These are phyloP conservation scores for Marasmius oreades DNA, from an alignment of 1,284 basidiomycete genomes.

Conservation along the genomic window DNA sequence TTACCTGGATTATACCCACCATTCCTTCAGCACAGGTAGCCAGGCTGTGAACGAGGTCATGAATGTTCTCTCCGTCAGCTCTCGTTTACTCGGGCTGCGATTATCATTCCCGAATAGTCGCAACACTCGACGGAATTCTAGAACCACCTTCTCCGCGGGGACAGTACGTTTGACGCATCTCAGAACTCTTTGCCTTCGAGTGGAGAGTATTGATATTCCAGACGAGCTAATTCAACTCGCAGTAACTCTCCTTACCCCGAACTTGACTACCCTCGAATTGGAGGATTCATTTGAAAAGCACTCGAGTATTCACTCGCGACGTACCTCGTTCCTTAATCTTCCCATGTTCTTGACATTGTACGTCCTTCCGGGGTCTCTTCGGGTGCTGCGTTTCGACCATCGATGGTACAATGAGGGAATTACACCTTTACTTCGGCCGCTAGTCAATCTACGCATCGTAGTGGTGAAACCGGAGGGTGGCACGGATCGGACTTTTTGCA, in stretches of 20 bases:
- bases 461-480: not conserved
- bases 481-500: not conserved
- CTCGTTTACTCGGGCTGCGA: slow-evolving; percentile 39
- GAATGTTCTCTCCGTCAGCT: slow-evolving; percentile 43
- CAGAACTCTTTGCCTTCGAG: slow-evolving; percentile 36
- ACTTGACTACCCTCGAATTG: slow-evolving; percentile 36
- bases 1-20: slow-evolving; percentile 60
- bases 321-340: slow-evolving; percentile 32
- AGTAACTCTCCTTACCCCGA: slow-evolving; percentile 39
- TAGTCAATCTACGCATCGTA: not conserved
- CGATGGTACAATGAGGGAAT: slow-evolving; percentile 33
- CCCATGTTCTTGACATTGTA: slow-evolving; percentile 41
- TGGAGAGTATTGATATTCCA: slow-evolving; percentile 45
- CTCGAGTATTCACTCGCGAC: slow-evolving; percentile 13
- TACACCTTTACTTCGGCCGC: not conserved
- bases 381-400: slow-evolving; percentile 34
- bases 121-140: slow-evolving; percentile 10
- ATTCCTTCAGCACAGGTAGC: slow-evolving; percentile 46
- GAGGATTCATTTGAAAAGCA: slow-evolving; percentile 29
- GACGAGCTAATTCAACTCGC: slow-evolving; percentile 44
- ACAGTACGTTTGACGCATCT: slow-evolving; percentile 37
- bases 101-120: slow-evolving; percentile 33
- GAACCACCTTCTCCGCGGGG: slow-evolving; percentile 21
- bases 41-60: slow-evolving; percentile 45
- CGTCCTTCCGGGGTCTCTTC: slow-evolving; percentile 33